Evolutionary conservation across 768 basidiomycete species (phyloP), one percentile per base, ranked within the genome.

Genomic region (Lactarius indigo): DNA sequence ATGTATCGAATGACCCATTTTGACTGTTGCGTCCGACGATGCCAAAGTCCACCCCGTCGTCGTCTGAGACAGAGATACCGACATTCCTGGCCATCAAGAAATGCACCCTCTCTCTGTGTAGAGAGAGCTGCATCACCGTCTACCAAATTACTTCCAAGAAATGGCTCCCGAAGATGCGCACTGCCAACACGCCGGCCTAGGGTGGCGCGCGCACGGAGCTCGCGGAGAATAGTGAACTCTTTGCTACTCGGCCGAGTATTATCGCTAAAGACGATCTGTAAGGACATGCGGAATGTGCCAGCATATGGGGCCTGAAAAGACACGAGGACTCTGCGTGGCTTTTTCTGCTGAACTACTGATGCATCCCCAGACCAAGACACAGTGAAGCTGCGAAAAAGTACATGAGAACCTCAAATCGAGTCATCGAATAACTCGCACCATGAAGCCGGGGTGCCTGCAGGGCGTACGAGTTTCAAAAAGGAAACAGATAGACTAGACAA

Each of bases 21-120:
- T 79, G 79, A 17, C 71, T 72, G 0, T 66, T 64, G 5, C 75
- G 72, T n/a, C 83, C 80, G 4, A 88, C 71, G 47, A 87, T 75
- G 5, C 79, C 85, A 59, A 88, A 83, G 69, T 88, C 81, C 18
- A 84, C 72, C 7, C 75, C 73, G 2, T 80, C 81, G 23, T 71
- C 69, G 5, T 35, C 30, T 13, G 55, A 61, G 61, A 71, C 69
- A 4, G 76, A 74, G 3, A 88, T 73, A 0, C 72, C 69, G 15
- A 87, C 73, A 0, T 83, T 83, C 84, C 57, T 86, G 76, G 60
- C 85, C 85, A 68, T 88, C 85, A 54, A 12, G 58, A 17, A 44
- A 3, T 2, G 35, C 57, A 10, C 56, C 57, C 12, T 50, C 66
- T 31, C 56, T 62, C 12, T 55, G 62, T 1, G 39, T 6, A 28